Evolutionary conservation across 2,329 filamentous ascomycete genomes (phyloP).

Genomic region (Penicillium polonicum): DNA sequence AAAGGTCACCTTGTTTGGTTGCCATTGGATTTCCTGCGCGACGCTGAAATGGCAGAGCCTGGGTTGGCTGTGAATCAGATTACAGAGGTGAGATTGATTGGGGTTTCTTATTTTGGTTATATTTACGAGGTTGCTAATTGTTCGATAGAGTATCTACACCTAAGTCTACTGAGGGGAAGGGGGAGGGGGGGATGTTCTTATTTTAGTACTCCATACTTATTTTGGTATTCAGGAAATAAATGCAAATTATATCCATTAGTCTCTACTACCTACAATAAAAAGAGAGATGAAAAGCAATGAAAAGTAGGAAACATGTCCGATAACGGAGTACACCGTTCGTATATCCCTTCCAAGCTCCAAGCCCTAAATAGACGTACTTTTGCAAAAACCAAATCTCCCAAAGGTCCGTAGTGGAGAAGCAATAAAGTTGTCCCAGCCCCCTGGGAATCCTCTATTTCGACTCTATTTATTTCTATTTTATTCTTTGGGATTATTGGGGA

Average conservation of each 20-base stretch:
- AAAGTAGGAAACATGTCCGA: neutral
- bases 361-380: neutral
- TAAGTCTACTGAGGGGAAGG: slow-evolving; percentile 13
- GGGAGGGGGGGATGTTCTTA: neutral
- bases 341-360: neutral
- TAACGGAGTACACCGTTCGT: neutral
- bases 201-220: neutral
- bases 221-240: neutral
- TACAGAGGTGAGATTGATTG: slow-evolving; percentile 70
- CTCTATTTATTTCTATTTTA: neutral
- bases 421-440: slow-evolving; percentile 4
- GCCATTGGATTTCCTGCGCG: slow-evolving; percentile 81
- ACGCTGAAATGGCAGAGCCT: slow-evolving; percentile 85
- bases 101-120: neutral
- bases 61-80: slow-evolving; percentile 81
- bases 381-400: neutral
- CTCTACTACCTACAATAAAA: neutral
- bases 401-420: neutral
- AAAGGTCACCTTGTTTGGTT: slow-evolving; percentile 93
- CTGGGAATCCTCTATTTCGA: slow-evolving; percentile 2
- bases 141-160: slow-evolving; percentile 37
- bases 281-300: neutral
- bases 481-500: neutral
- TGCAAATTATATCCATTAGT: neutral
- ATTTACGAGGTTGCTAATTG: slow-evolving; percentile 12